Base-by-base conservation (phyloP, 2,329 filamentous ascomycete genomes). In the Talaromyces sp. region DNA sequence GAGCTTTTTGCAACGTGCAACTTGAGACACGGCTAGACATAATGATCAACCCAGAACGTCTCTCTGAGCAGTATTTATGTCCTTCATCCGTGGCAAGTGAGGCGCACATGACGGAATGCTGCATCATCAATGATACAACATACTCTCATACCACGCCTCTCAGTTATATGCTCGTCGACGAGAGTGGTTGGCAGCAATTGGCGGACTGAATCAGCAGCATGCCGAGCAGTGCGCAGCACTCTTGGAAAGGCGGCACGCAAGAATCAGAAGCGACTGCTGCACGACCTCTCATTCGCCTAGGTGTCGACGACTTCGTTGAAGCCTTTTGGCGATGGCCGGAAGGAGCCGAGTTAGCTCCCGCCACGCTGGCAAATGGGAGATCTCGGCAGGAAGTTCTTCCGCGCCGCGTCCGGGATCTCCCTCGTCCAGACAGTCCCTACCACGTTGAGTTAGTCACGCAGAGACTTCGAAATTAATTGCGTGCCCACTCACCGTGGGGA, bases 81-180 rank as follows among this genome's bases (percentile, higher is more conserved):
- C 24, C 43, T 22, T 37, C 13, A 24, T 24, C n/a, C 7, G 64
- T 65, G 64, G 64, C 64, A 41, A 62, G 59, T 62, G 64, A 65
- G 62, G 45, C 50, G 60, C 52, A 39, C 43, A 65, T 65, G 64
- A 65, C 64, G 64, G 45, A 27, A 47, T 47, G n/a, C 31, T 57
- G 50, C 48, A 56, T 63, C 61, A 56, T 56, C 39, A 63, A 63
- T 63, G 61, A 63, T 63, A 57, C 24, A 63, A 43, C 31, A 62
- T 22, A 41, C 22, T 31, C 37, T 39, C 35, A 47, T 3, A 56
- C 31, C n/a, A 31, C 48, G 61, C 61, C 61, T 63, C 60, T 37
- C 19, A 4, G 14, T 56, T 56, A 56, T 2, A 37, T 24, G 14
- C 22, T 54, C 16, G 27, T 33, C 8, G 9, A 11, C 27, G n/a